These are phyloP conservation scores for Penicillium antarcticum DNA, from an alignment of 495 filamentous ascomycete genomes.

Conservation along the genomic window DNA sequence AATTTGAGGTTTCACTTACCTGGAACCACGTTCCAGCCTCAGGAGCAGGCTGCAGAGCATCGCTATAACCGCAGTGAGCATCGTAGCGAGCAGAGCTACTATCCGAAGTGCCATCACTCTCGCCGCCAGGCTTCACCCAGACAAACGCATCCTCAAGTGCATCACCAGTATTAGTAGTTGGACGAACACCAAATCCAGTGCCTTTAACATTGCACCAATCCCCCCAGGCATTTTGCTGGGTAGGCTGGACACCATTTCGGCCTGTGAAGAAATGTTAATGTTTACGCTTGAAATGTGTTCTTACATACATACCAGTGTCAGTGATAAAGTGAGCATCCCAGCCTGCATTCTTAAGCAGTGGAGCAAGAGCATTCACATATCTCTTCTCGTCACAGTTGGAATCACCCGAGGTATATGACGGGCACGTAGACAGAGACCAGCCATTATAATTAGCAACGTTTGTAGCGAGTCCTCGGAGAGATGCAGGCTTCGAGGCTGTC, in stretches of 20 bases:
- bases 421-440: slow-evolving; percentile 45
- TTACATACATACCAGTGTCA: slow-evolving; percentile 46
- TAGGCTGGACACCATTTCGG: slow-evolving; percentile 66
- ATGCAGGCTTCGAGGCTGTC: slow-evolving; percentile 57
- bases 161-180: slow-evolving; percentile 59
- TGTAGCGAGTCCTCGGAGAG: slow-evolving; percentile 70
- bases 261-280: slow-evolving; percentile 17
- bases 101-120: slow-evolving; percentile 74
- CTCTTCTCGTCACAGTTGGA: slow-evolving; percentile 65
- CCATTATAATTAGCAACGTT: slow-evolving; percentile 80
- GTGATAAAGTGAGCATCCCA: slow-evolving; percentile 73
- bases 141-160: slow-evolving; percentile 71
- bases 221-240: slow-evolving; percentile 63
- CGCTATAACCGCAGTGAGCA: slow-evolving; percentile 62
- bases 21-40: slow-evolving; percentile 80
- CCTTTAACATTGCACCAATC: slow-evolving; percentile 83
- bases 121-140: slow-evolving; percentile 83
- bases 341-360: slow-evolving; percentile 56
- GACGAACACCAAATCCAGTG: slow-evolving; percentile 71
- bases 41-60: slow-evolving; percentile 62
- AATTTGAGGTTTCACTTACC: slow-evolving; percentile 27
- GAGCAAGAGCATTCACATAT: slow-evolving; percentile 66
- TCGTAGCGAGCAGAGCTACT: slow-evolving; percentile 63
- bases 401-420: slow-evolving; percentile 42
- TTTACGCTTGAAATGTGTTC: not conserved